Conservation (phyloP, 805 yeast species). For the Cyberlindnera mycetangii region DNA sequence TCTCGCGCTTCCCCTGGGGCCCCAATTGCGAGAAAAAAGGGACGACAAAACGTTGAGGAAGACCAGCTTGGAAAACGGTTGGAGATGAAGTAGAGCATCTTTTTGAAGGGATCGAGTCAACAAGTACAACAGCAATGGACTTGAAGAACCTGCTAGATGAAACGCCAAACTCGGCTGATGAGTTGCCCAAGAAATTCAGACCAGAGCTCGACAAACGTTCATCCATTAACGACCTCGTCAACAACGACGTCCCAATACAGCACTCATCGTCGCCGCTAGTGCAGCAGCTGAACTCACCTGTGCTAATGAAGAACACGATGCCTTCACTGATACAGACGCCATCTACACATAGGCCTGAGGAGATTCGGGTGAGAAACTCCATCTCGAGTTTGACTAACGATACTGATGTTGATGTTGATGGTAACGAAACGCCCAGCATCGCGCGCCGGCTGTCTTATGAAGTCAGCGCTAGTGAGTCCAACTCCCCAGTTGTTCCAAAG, state of each 20-base stretch:
- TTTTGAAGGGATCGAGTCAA: neutral
- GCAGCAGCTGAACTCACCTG: conserved; percentile 16
- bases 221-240: conserved; percentile 22
- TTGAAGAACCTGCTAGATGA: conserved; percentile 19
- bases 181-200: neutral
- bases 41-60: too few species aligned
- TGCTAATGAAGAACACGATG: conserved; percentile 3
- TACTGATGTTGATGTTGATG: conserved; percentile 42
- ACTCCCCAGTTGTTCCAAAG: conserved; percentile 26
- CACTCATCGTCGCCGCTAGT: conserved; percentile 7
- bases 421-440: conserved; percentile 36
- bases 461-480: conserved; percentile 21
- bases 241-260: conserved; percentile 11
- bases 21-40: too few species aligned
- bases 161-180: conserved; percentile 4
- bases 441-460: conserved; percentile 30
- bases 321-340: neutral
- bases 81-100: too few species aligned
- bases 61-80: too few species aligned
- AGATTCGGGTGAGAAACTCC: conserved; percentile 22
- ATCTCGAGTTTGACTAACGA: conserved; percentile 40
- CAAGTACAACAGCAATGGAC: conserved; percentile 16
- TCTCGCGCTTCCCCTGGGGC: too few species aligned
- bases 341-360: conserved; percentile 9
- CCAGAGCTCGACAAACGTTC: conserved; percentile 19